phyloP scores from a whole-genome alignment of 495 filamentous ascomycete genomes.

The Hyaloscypha variabilis region DNA sequence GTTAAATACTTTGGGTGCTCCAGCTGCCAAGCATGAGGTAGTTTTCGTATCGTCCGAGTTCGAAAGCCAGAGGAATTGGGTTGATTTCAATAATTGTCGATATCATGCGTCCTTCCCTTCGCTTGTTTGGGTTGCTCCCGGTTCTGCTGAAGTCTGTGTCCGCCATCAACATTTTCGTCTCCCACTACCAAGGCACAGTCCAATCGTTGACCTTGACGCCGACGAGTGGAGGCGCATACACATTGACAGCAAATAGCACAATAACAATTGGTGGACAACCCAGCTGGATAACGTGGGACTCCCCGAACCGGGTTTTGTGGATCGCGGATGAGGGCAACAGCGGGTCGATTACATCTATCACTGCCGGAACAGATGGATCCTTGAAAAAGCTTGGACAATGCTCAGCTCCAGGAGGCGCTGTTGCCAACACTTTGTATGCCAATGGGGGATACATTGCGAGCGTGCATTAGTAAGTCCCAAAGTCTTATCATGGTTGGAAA shows the following conservation, averaged over 20 bases:
- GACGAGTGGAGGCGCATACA: constrained; percentile 8
- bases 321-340: constrained; percentile 14
- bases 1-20: no score
- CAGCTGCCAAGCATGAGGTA: no score
- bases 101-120: not conserved
- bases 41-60: no score
- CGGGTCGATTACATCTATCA: constrained; percentile 6
- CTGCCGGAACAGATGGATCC: constrained; percentile 11
- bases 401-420: constrained; percentile 10
- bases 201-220: constrained; percentile 15
- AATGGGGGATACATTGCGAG: constrained; percentile 18
- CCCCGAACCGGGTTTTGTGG: constrained; percentile 15
- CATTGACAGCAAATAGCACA: constrained; percentile 10
- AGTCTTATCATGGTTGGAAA: no score
- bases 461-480: constrained; percentile 28
- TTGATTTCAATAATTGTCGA: no score
- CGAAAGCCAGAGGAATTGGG: no score
- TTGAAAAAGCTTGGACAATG: constrained; percentile 10
- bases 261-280: constrained; percentile 22
- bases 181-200: constrained; percentile 25
- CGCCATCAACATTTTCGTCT: constrained; percentile 23
- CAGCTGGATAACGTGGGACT: constrained; percentile 27
- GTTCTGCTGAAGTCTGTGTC: not conserved
- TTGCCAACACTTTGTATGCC: constrained; percentile 21
- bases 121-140: not conserved